A percentile compares a stretch with the other conserved stretches of the same genome.
phyloP scores from a whole-genome alignment of 139 green algal species.

The Chlorella sp. region DNA sequence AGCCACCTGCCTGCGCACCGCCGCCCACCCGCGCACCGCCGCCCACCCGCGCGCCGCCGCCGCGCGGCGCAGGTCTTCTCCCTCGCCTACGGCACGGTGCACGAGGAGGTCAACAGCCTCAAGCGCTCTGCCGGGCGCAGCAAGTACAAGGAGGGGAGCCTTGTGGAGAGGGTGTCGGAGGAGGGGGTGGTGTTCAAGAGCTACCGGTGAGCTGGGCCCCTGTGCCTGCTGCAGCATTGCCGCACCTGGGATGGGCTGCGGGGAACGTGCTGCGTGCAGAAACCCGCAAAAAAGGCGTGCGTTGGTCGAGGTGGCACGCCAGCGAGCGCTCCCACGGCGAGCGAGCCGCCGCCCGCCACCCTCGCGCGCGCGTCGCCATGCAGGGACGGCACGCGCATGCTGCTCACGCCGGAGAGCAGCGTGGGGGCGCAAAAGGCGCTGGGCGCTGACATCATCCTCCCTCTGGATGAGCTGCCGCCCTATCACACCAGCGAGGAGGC shows the following conservation, averaged over 20 bases:
- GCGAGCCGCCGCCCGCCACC: too few species aligned
- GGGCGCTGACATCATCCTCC: slow-evolving; percentile 61
- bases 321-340: too few species aligned
- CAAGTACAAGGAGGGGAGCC: slow-evolving; percentile 19
- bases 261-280: too few species aligned
- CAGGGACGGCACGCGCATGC: slow-evolving; percentile 44
- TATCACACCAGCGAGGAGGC: slow-evolving; percentile 35
- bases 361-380: neutral
- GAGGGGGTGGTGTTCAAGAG: slow-evolving; percentile 43
- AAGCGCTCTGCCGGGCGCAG: slow-evolving; percentile 25
- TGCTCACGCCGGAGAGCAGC: slow-evolving; percentile 50
- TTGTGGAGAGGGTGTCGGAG: slow-evolving; percentile 38
- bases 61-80: slow-evolving; percentile 53
- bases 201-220: slow-evolving; percentile 30
- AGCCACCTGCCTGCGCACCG: too few species aligned
- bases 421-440: slow-evolving; percentile 55
- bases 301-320: too few species aligned
- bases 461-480: slow-evolving; percentile 57
- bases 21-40: too few species aligned
- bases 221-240: neutral
- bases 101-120: slow-evolving; percentile 44
- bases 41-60: too few species aligned
- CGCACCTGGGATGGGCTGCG: slow-evolving; percentile 5
- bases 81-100: slow-evolving; percentile 45
- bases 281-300: too few species aligned